Conservation (phyloP, 345 rosid species). For the Eucalyptus pumila region DNA sequence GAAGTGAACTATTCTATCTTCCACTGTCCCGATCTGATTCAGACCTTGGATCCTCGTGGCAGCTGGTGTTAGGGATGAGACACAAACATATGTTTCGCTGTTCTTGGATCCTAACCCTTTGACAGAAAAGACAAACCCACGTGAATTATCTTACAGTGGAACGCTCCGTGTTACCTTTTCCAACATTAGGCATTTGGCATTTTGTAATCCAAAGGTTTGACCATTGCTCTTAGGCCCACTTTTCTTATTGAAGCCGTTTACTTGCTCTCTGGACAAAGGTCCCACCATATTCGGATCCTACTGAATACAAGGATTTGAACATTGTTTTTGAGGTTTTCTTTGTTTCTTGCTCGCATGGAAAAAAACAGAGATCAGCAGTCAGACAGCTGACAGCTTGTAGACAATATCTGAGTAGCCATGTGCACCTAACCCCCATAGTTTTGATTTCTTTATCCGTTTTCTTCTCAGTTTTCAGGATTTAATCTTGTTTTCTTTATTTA, state of each 20-base stretch:
- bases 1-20: neutral
- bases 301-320: neutral
- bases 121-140: neutral
- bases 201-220: neutral
- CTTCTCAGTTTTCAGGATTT: neutral
- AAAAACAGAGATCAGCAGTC: neutral
- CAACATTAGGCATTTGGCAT: neutral
- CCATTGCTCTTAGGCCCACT: neutral
- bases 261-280: neutral
- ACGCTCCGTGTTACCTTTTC: neutral
- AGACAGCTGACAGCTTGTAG: neutral
- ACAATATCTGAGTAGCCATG: neutral
- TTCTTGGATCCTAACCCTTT: neutral
- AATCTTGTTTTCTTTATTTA: neutral
- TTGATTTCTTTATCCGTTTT: neutral
- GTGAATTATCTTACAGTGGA: neutral
- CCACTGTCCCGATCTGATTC: neutral
- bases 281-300: neutral
- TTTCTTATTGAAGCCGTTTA: neutral
- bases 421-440: neutral
- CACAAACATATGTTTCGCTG: neutral
- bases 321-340: neutral
- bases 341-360: neutral
- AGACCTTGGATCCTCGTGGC: neutral
- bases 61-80: neutral